A percentile compares a stretch with the other conserved stretches of the same genome.
phyloP scores from a whole-genome alignment of 352 stramenopile genomes.

The Globisporangium spinosum region DNA sequence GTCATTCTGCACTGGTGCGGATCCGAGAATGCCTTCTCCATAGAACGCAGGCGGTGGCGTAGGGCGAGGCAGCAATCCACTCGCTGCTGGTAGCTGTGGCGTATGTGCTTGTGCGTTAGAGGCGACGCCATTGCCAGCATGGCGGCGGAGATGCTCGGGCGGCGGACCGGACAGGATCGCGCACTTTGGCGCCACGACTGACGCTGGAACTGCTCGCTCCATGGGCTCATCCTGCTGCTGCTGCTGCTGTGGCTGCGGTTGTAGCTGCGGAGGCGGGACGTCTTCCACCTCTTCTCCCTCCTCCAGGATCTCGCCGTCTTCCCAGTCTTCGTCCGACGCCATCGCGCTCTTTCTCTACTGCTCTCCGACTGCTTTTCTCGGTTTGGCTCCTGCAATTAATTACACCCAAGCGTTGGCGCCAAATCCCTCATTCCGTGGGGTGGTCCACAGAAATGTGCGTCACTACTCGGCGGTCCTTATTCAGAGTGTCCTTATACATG shows the following conservation, averaged over 20 bases:
- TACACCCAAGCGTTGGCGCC: too few species aligned
- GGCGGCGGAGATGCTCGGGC: constrained; percentile 3
- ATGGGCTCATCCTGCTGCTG: constrained; percentile 16
- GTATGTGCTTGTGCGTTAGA: not conserved
- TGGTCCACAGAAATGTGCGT: too few species aligned
- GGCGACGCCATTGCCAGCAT: not conserved
- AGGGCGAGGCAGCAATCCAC: not conserved
- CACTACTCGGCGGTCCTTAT: too few species aligned
- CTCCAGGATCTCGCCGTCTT: constrained; percentile 75
- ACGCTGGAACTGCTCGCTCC: constrained; percentile 2
- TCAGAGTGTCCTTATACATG: too few species aligned
- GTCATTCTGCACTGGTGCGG: not conserved
- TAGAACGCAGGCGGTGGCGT: not conserved
- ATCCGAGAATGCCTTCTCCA: constrained; percentile 9
- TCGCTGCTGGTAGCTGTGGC: not conserved
- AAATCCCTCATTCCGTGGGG: too few species aligned
- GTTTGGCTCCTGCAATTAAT: too few species aligned
- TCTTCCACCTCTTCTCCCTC: constrained; percentile 46
- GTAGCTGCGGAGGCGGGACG: not conserved
- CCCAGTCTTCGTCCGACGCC: constrained; percentile 42
- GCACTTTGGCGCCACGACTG: constrained; percentile 3
- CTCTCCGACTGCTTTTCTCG: not conserved
- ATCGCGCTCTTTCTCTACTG: not conserved
- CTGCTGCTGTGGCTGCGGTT: constrained; percentile 13
- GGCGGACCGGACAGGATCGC: constrained; percentile 14